Percentiles rank a stretch among this genome's conserved stretches.
phyloP scores from a whole-genome alignment of 2,329 filamentous ascomycete species.

The Diaporthe nobilis region DNA sequence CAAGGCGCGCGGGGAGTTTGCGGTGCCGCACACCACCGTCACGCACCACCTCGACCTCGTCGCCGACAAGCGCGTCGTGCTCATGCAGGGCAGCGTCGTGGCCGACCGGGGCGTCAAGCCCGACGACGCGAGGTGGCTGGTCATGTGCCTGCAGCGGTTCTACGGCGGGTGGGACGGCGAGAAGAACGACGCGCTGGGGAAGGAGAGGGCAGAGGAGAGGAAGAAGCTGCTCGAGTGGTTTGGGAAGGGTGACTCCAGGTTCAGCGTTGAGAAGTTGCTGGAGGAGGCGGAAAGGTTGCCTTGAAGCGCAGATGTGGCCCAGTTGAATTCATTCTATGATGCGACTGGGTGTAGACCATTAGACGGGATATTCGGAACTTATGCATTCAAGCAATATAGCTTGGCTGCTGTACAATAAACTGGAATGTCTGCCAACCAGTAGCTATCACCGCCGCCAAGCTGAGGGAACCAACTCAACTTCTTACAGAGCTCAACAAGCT shows the following conservation, averaged over 20 bases:
- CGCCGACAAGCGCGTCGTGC: slow-evolving; percentile 80
- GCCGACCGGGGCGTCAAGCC: slow-evolving; percentile 82
- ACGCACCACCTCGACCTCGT: slow-evolving; percentile 91
- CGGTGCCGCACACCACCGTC: slow-evolving; percentile 91
- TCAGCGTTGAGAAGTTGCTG: slow-evolving; percentile 87
- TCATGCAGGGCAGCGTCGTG: slow-evolving; percentile 87
- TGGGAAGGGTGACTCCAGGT: slow-evolving; percentile 80
- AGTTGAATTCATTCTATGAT: not conserved
- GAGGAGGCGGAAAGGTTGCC: slow-evolving; percentile 89
- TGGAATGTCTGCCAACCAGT: not conserved
- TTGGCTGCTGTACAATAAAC: slow-evolving; percentile 15
- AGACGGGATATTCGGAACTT: not conserved
- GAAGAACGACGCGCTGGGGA: slow-evolving; percentile 55
- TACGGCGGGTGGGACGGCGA: slow-evolving; percentile 77
- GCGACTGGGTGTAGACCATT: not conserved
- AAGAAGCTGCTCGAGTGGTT: slow-evolving; percentile 86
- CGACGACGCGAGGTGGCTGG: slow-evolving; percentile 88
- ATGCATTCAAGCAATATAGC: slow-evolving; percentile 6
- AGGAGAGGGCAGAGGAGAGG: slow-evolving; percentile 73
- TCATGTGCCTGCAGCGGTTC: slow-evolving; percentile 95
- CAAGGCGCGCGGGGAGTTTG: slow-evolving; percentile 90
- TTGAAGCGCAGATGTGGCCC: slow-evolving; percentile 48
- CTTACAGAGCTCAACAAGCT: not conserved
- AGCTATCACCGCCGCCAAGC: not conserved
- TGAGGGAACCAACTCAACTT: not conserved